phyloP scores from a whole-genome alignment of 306 rosid species.

The Ochetophila trinervis region DNA sequence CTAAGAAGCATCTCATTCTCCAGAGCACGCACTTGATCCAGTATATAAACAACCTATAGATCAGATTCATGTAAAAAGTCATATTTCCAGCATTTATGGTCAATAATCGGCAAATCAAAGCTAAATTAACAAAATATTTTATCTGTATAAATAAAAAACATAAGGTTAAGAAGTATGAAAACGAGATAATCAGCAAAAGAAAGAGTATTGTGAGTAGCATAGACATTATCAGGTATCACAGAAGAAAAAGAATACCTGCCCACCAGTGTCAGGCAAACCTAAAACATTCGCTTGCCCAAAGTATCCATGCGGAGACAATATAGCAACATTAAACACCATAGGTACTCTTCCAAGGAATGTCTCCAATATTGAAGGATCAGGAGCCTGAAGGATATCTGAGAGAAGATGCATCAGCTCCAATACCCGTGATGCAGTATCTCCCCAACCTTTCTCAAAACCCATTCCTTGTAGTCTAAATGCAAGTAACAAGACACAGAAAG shows the following conservation, averaged over 20 bases:
- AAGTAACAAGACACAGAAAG: slow-evolving; percentile 12
- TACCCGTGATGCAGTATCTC: slow-evolving; percentile 70
- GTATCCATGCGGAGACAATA: slow-evolving; percentile 88
- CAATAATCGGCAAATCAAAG: not conserved
- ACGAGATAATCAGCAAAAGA: not conserved
- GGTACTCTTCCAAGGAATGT: slow-evolving; percentile 87
- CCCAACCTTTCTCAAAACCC: slow-evolving; percentile 96
- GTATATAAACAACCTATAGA: slow-evolving; percentile 79
- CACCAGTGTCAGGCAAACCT: slow-evolving; percentile 98
- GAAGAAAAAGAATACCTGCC: slow-evolving; percentile 59
- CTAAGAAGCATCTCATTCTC: slow-evolving; percentile 87
- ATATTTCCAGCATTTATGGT: not conserved
- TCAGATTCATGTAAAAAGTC: slow-evolving; percentile 2
- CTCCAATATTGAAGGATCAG: slow-evolving; percentile 85
- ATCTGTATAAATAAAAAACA: not conserved
- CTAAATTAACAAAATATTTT: not conserved
- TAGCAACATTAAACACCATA: slow-evolving; percentile 89
- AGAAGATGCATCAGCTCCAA: slow-evolving; percentile 77
- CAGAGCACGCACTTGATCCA: slow-evolving; percentile 97
- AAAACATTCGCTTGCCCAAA: slow-evolving; percentile 95
- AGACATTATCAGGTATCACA: not conserved
- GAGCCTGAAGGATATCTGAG: slow-evolving; percentile 83
- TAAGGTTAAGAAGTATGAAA: not conserved
- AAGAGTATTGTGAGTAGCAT: not conserved
- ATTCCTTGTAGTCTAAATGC: slow-evolving; percentile 71